Conservation (phyloP, 2,329 filamentous ascomycete genomes). For the Clonostachys rosea region DNA sequence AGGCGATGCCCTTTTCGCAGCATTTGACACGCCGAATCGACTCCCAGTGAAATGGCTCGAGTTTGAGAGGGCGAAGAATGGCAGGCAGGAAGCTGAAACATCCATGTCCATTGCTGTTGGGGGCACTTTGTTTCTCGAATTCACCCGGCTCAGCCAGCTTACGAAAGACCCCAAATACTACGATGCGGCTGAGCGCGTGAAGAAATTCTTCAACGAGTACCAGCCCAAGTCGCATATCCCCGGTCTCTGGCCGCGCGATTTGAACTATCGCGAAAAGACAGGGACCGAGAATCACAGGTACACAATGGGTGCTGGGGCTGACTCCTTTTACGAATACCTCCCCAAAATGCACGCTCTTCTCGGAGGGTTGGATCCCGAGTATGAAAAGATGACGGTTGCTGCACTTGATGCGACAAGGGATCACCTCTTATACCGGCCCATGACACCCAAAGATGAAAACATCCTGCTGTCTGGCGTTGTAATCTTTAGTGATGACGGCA, state of each 20-base stretch:
- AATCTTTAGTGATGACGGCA: slow-evolving; percentile 6
- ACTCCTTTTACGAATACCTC: slow-evolving; percentile 55
- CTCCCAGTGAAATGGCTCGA: slow-evolving; percentile 41
- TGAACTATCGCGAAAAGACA: slow-evolving; percentile 56
- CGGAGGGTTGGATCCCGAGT: slow-evolving; percentile 58
- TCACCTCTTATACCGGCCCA: slow-evolving; percentile 64
- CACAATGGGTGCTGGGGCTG: slow-evolving; percentile 37
- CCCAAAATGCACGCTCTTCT: slow-evolving; percentile 58
- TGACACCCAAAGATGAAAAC: slow-evolving; percentile 53
- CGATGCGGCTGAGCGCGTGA: slow-evolving; percentile 71
- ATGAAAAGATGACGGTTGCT: slow-evolving; percentile 59
- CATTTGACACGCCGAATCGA: slow-evolving; percentile 50
- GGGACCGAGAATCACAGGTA: slow-evolving; percentile 22
- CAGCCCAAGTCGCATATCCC: slow-evolving; percentile 65
- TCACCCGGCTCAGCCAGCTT: slow-evolving; percentile 69
- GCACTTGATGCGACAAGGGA: slow-evolving; percentile 58
- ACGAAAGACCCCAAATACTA: slow-evolving; percentile 71
- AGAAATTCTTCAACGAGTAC: slow-evolving; percentile 57
- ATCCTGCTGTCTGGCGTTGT: slow-evolving; percentile 52
- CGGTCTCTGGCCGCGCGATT: slow-evolving; percentile 65
- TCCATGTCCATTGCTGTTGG: slow-evolving; percentile 37
- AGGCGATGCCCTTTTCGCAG: slow-evolving; percentile 46
- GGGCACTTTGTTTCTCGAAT: slow-evolving; percentile 69
- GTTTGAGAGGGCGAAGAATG: slow-evolving; percentile 33
- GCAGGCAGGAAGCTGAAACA: slow-evolving; percentile 24